Conservation (phyloP, 2,329 filamentous ascomycete genomes). For the Microsporum canis region DNA sequence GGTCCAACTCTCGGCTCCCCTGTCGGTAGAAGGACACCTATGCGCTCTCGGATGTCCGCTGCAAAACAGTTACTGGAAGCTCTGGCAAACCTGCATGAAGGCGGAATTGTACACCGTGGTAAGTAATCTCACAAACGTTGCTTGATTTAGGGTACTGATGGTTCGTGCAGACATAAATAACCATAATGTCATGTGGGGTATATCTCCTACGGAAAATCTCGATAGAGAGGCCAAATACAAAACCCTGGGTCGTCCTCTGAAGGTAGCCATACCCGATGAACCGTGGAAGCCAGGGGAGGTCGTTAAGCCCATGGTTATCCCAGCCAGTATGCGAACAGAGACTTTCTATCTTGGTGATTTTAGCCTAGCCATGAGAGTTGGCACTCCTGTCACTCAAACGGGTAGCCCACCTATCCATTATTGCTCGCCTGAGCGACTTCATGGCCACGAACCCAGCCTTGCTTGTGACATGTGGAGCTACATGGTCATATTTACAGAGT, state of each 20-base stretch:
- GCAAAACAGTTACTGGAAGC: conserved; percentile 10
- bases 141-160: neutral
- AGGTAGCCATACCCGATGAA: neutral
- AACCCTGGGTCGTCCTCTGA: conserved; percentile 7
- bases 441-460: conserved; percentile 8
- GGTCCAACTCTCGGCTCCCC: neutral
- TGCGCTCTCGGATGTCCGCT: conserved; percentile 8
- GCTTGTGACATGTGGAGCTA: conserved; percentile 16
- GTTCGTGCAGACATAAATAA: conserved; percentile 9
- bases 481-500: conserved; percentile 11
- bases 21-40: neutral
- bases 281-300: conserved; percentile 6
- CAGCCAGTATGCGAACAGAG: conserved; percentile 7
- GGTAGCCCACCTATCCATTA: conserved; percentile 8
- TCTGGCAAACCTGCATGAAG: conserved; percentile 7
- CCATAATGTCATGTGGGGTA: conserved; percentile 11
- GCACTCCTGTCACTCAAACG: neutral
- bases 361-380: conserved; percentile 8
- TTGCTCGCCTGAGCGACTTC: conserved; percentile 13
- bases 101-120: conserved; percentile 11
- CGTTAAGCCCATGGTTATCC: conserved; percentile 8
- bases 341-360: conserved; percentile 13
- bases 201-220: conserved; percentile 6
- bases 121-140: neutral
- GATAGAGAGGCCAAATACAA: conserved; percentile 9